Evolutionary conservation across 148 eudicot species (phyloP), one percentile per base, ranked within the genome.

Genomic region (Chenopodium quinoa): DNA sequence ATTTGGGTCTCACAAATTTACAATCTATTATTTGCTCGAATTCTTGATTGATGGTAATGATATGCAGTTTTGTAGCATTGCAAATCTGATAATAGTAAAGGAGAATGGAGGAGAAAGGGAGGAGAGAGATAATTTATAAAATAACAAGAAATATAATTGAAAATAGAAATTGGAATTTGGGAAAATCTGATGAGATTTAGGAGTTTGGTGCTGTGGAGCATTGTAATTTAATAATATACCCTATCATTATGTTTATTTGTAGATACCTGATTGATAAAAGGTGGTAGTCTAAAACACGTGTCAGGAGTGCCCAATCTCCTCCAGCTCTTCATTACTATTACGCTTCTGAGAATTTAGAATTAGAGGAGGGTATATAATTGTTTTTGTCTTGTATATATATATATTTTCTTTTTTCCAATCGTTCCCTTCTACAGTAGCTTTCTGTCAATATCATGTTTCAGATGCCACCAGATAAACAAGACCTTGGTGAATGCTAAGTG

Each of bases 391-490:
- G 4, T 27, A 32, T 32, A 32, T 32, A 32, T 32, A 40, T 40
- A 40, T 6, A 40, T 62, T 22, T 62, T 62, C 25, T 8, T 62
- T 62, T 6, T 20, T 62, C 25, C 13, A 40, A 40, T 40, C 1
- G 44, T 40, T 40, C 44, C 44, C 44, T 40, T 40, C 44, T 40
- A 40, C 44, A 37, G 5, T 37, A 37, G 44, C 44, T 40, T 40
- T 6, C 44, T 40, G 27, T 52, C 32, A 60, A 29, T 81, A 32
- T 56, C 71, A 77, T 85, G 40, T 86, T 78, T 81, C 92, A 94
- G 98, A 86, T 94, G 98, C 90, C 90, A 89, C 79, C 90, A 86
- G 79, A 80, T 92, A 34, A 89, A 87, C 58, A 92, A 85, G 83
- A 90, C 82, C 83, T 34, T 71, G 75, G 79, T 80, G 40, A 77